Conservation (phyloP, 148 eudicot species). For the Cornus kousa region DNA sequence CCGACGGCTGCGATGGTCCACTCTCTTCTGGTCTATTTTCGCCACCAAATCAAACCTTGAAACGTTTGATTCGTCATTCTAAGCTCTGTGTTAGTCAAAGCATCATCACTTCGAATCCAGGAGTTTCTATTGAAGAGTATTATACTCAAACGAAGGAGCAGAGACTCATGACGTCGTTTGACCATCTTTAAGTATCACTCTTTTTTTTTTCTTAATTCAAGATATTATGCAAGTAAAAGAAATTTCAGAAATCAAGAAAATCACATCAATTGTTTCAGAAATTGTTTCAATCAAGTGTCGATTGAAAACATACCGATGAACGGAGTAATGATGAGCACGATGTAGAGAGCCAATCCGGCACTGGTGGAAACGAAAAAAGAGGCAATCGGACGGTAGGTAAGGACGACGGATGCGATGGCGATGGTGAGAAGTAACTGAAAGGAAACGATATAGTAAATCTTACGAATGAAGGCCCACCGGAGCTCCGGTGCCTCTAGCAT, state of each 20-base stretch:
- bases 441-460: slow-evolving; percentile 66
- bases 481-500: slow-evolving; percentile 62
- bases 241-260: neutral
- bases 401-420: slow-evolving; percentile 70
- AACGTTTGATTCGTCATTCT: no score
- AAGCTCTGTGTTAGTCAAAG: no score
- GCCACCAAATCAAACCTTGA: no score
- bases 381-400: slow-evolving; percentile 52
- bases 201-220: no score
- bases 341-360: slow-evolving; percentile 65
- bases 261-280: neutral
- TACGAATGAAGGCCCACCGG: slow-evolving; percentile 83
- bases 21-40: no score
- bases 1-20: no score
- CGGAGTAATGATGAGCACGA: slow-evolving; percentile 65
- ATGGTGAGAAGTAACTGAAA: slow-evolving; percentile 71
- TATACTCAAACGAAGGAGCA: no score
- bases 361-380: slow-evolving; percentile 50
- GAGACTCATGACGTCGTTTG: no score
- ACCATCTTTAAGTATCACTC: no score
- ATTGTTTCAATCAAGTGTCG: neutral
- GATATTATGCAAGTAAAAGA: no score
- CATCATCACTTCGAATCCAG: no score
- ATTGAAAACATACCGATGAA: slow-evolving; percentile 49
- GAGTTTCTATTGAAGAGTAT: no score